These are phyloP conservation scores for Phytopythium ostracodes DNA, from an alignment of 352 stramenopile genomes.

Conservation along the genomic window DNA sequence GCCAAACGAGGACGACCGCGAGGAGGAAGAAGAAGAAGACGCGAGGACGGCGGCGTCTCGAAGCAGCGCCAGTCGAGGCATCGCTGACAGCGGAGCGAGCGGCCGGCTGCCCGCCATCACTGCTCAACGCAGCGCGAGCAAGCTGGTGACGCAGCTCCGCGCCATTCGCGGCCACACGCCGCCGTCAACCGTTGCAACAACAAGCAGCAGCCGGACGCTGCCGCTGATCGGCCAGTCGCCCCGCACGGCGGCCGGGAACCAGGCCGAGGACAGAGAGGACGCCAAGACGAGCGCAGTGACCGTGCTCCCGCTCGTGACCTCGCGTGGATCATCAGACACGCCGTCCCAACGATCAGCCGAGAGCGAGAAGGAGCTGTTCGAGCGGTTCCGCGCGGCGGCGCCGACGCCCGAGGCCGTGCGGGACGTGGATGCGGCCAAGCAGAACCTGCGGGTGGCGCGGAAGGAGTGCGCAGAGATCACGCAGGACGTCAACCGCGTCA, in stretches of 20 bases:
- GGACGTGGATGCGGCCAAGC: constrained; percentile 56
- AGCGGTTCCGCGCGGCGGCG: constrained; percentile 36
- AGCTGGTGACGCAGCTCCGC: constrained; percentile 54
- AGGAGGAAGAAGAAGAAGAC: neutral
- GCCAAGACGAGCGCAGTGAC: neutral
- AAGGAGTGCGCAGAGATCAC: constrained; percentile 20
- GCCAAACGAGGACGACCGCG: constrained; percentile 2
- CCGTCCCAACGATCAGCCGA: neutral
- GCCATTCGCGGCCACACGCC: constrained; percentile 25
- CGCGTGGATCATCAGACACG: no score
- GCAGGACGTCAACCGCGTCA: constrained; percentile 53
- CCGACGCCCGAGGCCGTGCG: constrained; percentile 39
- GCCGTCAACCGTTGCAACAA: neutral
- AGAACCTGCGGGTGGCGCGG: constrained; percentile 51
- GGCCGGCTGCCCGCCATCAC: neutral
- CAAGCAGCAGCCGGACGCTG: neutral
- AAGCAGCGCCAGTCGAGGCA: neutral
- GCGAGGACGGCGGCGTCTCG: no score
- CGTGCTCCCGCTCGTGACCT: constrained; percentile 8
- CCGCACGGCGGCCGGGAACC: neutral
- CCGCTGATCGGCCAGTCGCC: neutral
- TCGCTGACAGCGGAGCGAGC: neutral
- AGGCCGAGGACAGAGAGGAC: neutral
- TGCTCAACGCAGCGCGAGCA: constrained; percentile 22
- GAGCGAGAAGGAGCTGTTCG: constrained; percentile 55